phyloP scores from a whole-genome alignment of 805 yeast genomes.

The Zygoascus tannicola region DNA sequence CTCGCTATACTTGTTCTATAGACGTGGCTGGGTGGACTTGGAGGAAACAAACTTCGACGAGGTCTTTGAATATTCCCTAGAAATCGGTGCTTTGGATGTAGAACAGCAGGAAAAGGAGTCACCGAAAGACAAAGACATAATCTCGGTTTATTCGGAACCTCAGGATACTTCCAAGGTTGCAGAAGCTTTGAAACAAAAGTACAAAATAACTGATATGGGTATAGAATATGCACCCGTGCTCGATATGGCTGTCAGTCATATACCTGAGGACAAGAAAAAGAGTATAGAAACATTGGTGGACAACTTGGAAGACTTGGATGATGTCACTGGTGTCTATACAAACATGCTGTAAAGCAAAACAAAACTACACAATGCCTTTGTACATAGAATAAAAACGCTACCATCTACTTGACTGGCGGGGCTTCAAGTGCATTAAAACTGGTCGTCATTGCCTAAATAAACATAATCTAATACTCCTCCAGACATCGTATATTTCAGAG shows the following conservation, averaged over 20 bases:
- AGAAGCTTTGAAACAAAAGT: conserved; percentile 42
- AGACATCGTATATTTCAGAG: background rate
- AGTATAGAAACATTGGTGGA: conserved; percentile 49
- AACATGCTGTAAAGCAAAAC: conserved; percentile 35
- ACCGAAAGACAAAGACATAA: conserved; percentile 23
- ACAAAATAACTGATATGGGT: conserved; percentile 59
- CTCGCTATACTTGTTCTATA: conserved; percentile 65
- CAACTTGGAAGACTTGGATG: conserved; percentile 69
- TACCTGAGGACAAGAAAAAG: conserved; percentile 38
- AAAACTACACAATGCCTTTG: conserved; percentile 11
- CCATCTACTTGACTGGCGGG: too few relatives aligned
- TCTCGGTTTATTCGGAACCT: conserved; percentile 52
- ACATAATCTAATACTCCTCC: background rate
- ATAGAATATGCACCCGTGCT: conserved; percentile 56
- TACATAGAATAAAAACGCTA: too few relatives aligned
- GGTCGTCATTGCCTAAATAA: background rate
- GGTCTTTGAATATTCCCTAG: conserved; percentile 65
- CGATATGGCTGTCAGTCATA: conserved; percentile 34
- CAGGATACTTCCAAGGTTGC: conserved; percentile 54
- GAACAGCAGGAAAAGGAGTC: conserved; percentile 34
- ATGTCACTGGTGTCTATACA: conserved; percentile 70
- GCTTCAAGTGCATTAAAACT: too few relatives aligned
- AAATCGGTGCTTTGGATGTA: conserved; percentile 59
- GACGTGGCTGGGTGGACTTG: conserved; percentile 62
- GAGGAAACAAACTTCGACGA: conserved; percentile 42